Base-by-base conservation (phyloP, 805 yeast genomes). In the Saccharomyces mikatae region DNA sequence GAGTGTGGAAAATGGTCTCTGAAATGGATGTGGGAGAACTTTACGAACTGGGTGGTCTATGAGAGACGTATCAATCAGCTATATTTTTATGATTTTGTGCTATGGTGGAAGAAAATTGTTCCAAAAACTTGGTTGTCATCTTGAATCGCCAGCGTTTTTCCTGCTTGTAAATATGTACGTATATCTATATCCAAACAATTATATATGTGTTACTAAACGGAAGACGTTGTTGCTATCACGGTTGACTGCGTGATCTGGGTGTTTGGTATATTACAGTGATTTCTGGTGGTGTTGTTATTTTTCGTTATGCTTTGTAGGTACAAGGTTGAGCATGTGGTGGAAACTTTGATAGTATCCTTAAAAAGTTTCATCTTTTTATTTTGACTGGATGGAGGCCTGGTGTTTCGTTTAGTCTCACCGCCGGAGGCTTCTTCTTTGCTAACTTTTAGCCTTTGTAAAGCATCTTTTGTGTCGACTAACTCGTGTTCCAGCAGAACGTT, bases 21-120 rank as follows among this genome's bases (percentile, higher is more conserved):
- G 6, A 46, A 28, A 13, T 67, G 71, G 71, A 51, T 58, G 14
- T 56, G 60, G 51, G 50, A 52, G n/a, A 62, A 65, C 49, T 32
- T 66, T 2, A 51, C 48, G 41, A 61, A 61, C 3, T 66, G 70
- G 71, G 32, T 61, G n/a, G 56, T 50, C 11, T 69, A 59, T 49
- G 70, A 69, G 56, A 59, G 57, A 41, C 57, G 69, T 27, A 60
- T 53, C 28, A 67, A 67, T 27, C 67, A 66, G 49, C 53, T 69
- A 47, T 57, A 62, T 2, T 8, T 68, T 1, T 68, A 68, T 47
- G 71, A 69, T 55, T 41, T 60, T 29, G 61, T 64, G 6, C 47
- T 68, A 22, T 68, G 71, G 71, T 60, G 61, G 61, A 60, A 57
- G 49, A n/a, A 36, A 8, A 22, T 27, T 52, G 27, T 41, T 41